A percentile compares a stretch with the other conserved stretches of the same genome.
Evolutionary conservation across 345 rosid species (phyloP).

Genomic region (Murraya paniculata): DNA sequence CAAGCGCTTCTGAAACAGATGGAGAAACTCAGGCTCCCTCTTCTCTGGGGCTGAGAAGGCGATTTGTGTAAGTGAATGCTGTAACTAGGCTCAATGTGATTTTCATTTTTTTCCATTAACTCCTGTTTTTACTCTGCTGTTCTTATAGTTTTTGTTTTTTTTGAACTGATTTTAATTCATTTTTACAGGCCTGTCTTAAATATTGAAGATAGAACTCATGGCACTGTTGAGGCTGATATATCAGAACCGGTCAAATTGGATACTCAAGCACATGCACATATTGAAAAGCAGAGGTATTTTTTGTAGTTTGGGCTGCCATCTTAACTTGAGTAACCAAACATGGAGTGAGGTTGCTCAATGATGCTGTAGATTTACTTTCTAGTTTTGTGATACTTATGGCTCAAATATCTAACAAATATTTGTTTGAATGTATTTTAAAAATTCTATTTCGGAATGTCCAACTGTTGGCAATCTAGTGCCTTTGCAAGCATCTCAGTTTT

Average conservation of each 20-base stretch:
- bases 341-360: not conserved
- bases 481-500: not conserved
- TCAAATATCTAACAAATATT: not conserved
- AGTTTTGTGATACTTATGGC: not conserved
- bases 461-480: not conserved
- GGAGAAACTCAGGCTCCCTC: slow-evolving; percentile 42
- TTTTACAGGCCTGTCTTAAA: slow-evolving; percentile 44
- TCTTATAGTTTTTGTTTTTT: not conserved
- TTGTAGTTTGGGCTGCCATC: not conserved
- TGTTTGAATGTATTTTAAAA: not conserved
- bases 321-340: not conserved
- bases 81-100: not conserved
- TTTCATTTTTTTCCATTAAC: not conserved
- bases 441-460: not conserved
- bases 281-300: slow-evolving; percentile 75
- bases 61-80: slow-evolving; percentile 58
- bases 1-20: slow-evolving; percentile 36
- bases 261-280: slow-evolving; percentile 54
- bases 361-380: not conserved
- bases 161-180: slow-evolving; percentile 7
- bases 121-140: not conserved
- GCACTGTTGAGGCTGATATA: slow-evolving; percentile 32
- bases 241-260: slow-evolving; percentile 68
- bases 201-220: slow-evolving; percentile 43
- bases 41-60: slow-evolving; percentile 75